Evolutionary conservation across 1,284 basidiomycete species (phyloP).

Genomic region (Cryptococcus wingfieldii): DNA sequence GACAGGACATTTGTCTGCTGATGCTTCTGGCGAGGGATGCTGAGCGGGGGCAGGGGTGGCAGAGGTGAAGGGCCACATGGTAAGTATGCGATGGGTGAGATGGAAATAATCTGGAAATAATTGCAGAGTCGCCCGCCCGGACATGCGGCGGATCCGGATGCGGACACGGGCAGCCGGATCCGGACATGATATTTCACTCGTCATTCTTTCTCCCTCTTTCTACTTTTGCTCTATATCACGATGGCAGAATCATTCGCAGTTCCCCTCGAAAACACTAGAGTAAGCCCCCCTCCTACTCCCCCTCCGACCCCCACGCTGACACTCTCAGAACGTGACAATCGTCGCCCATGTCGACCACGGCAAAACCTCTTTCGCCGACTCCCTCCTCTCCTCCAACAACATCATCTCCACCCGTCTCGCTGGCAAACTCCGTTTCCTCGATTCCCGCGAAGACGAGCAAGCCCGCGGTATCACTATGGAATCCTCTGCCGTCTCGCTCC

Average conservation of each 20-base stretch:
- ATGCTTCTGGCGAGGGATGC: background rate
- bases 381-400: slow-evolving; percentile 91
- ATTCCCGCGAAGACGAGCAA: slow-evolving; percentile 95
- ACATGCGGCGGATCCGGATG: no score
- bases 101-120: background rate
- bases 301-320: background rate
- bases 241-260: slow-evolving; percentile 42
- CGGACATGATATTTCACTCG: background rate
- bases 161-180: background rate
- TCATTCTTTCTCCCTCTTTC: background rate
- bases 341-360: slow-evolving; percentile 61
- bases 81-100: background rate
- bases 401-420: slow-evolving; percentile 95
- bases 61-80: slow-evolving; percentile 28
- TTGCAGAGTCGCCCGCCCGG: background rate
- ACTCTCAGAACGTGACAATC: slow-evolving; percentile 47
- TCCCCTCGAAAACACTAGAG: slow-evolving; percentile 44
- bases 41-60: background rate
- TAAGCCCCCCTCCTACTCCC: slow-evolving; percentile 17
- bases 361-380: slow-evolving; percentile 93
- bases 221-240: background rate
- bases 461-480: slow-evolving; percentile 99
- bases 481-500: slow-evolving; percentile 83
- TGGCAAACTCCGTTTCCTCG: slow-evolving; percentile 92
- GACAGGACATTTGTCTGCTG: slow-evolving; percentile 63